Percentiles rank a stretch among this genome's conserved stretches.
These are phyloP conservation scores for Lepiota venenata DNA, from an alignment of 768 basidiomycete species.

Conservation along the genomic window DNA sequence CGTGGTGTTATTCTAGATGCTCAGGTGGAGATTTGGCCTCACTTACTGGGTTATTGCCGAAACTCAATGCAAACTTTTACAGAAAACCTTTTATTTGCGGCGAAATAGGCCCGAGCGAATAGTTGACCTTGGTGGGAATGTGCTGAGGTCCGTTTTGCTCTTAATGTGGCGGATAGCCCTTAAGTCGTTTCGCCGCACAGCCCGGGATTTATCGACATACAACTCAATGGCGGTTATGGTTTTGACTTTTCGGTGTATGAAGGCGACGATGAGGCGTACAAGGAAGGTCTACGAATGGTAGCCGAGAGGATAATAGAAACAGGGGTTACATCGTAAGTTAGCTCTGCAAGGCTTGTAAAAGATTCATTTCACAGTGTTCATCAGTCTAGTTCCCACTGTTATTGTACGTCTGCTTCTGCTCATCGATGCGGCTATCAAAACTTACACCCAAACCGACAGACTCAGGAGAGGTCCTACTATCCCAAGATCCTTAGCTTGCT, in stretches of 20 bases:
- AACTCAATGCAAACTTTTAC: slow-evolving; percentile 12
- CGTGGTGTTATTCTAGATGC: slow-evolving; percentile 75
- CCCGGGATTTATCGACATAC: slow-evolving; percentile 84
- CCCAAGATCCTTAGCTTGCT: slow-evolving; percentile 67
- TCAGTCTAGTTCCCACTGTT: slow-evolving; percentile 60
- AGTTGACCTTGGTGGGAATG: slow-evolving; percentile 73
- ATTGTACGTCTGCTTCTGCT: slow-evolving; percentile 46
- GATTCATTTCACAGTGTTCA: slow-evolving; percentile 15
- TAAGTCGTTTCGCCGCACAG: slow-evolving; percentile 29
- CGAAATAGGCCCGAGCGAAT: slow-evolving; percentile 58
- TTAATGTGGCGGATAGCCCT: background rate
- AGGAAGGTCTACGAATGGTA: slow-evolving; percentile 61
- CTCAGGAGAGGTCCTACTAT: slow-evolving; percentile 74
- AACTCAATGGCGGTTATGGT: slow-evolving; percentile 88
- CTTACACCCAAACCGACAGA: slow-evolving; percentile 37
- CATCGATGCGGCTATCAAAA: background rate
- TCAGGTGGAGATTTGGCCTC: slow-evolving; percentile 42
- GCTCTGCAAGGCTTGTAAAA: background rate
- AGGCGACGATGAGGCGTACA: slow-evolving; percentile 64
- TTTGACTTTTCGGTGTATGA: slow-evolving; percentile 87
- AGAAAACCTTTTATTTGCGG: slow-evolving; percentile 67
- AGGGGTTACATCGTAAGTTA: slow-evolving; percentile 79
- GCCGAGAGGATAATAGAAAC: slow-evolving; percentile 81
- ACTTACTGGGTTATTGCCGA: background rate
- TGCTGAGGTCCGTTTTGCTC: slow-evolving; percentile 52